These are phyloP conservation scores for Xeromyces bisporus DNA, from an alignment of 495 filamentous ascomycete species.

Conservation along the genomic window DNA sequence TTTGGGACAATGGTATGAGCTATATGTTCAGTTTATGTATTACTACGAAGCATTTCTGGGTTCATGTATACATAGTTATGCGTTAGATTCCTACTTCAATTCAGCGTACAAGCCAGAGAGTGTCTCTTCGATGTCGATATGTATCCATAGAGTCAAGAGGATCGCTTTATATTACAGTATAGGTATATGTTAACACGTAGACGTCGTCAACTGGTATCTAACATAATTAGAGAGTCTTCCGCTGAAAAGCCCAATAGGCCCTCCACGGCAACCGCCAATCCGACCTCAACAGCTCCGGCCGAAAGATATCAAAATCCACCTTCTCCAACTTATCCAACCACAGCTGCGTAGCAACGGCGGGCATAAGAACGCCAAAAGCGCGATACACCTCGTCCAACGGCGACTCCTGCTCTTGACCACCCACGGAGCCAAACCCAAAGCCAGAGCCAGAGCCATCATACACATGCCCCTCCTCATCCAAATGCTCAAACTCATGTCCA, in stretches of 20 bases:
- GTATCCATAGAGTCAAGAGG: too few species aligned
- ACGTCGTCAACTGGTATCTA: too few species aligned
- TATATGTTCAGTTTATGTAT: too few species aligned
- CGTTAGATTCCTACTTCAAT: too few species aligned
- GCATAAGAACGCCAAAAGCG: slow-evolving; percentile 64
- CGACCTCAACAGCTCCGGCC: slow-evolving; percentile 40
- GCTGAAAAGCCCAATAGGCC: slow-evolving; percentile 53
- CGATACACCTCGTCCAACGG: slow-evolving; percentile 40
- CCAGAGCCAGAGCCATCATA: slow-evolving; percentile 26
- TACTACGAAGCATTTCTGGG: too few species aligned
- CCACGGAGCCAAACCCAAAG: slow-evolving; percentile 3
- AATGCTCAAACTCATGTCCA: slow-evolving; percentile 75
- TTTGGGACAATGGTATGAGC: too few species aligned
- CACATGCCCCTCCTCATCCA: slow-evolving; percentile 57
- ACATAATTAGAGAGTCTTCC: slow-evolving; percentile 40
- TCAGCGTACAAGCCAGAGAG: too few species aligned
- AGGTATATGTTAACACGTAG: too few species aligned
- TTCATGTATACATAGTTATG: too few species aligned
- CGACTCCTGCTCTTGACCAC: slow-evolving; percentile 19
- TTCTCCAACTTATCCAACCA: slow-evolving; percentile 67
- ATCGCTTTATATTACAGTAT: too few species aligned
- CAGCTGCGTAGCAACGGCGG: slow-evolving; percentile 54
- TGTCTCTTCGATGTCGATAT: too few species aligned
- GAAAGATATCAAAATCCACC: slow-evolving; percentile 69
- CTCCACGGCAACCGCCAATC: slow-evolving; percentile 86